A percentile compares a stretch with the other conserved stretches of the same genome.
phyloP scores from a whole-genome alignment of 169 alveolate species.

The Plasmodium blacklocki region DNA sequence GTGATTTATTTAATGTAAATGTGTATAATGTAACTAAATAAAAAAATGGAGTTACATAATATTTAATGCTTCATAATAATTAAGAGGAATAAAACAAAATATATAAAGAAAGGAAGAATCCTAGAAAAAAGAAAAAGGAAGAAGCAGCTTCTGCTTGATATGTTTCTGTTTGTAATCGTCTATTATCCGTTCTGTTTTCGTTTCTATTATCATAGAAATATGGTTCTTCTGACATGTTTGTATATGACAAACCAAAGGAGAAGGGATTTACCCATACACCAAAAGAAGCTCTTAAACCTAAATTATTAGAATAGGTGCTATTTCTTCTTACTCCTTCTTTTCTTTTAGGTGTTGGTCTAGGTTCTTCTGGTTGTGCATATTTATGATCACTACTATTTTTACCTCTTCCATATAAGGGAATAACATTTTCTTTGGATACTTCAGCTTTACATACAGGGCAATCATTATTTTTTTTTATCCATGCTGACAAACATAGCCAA shows the following conservation, averaged over 20 bases:
- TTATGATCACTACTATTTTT: conserved; percentile 86
- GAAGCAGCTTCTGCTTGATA: conserved; percentile 74
- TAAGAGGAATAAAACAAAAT: conserved; percentile 72
- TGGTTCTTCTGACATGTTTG: conserved; percentile 69
- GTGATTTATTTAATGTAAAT: too few species aligned
- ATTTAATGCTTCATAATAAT: not conserved
- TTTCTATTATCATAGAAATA: conserved; percentile 37
- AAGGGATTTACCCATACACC: conserved; percentile 72
- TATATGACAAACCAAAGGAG: conserved; percentile 64
- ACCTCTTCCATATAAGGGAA: conserved; percentile 93
- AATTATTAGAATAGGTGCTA: conserved; percentile 38
- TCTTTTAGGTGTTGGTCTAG: conserved; percentile 73
- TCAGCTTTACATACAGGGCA: conserved; percentile 97
- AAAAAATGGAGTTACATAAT: not conserved
- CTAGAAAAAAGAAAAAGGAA: conserved; percentile 70
- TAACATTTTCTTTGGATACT: conserved; percentile 91
- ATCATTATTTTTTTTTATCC: conserved; percentile 93
- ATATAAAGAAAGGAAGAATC: conserved; percentile 58
- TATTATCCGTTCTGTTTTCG: conserved; percentile 32
- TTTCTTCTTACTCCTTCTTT: conserved; percentile 56
- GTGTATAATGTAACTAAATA: too few species aligned
- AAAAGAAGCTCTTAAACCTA: conserved; percentile 73
- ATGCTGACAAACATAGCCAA: conserved; percentile 95
- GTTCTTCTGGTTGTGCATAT: conserved; percentile 70
- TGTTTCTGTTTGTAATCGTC: conserved; percentile 44